These are phyloP conservation scores for Apiospora hydei DNA, from an alignment of 2,329 filamentous ascomycete genomes.

Conservation along the genomic window DNA sequence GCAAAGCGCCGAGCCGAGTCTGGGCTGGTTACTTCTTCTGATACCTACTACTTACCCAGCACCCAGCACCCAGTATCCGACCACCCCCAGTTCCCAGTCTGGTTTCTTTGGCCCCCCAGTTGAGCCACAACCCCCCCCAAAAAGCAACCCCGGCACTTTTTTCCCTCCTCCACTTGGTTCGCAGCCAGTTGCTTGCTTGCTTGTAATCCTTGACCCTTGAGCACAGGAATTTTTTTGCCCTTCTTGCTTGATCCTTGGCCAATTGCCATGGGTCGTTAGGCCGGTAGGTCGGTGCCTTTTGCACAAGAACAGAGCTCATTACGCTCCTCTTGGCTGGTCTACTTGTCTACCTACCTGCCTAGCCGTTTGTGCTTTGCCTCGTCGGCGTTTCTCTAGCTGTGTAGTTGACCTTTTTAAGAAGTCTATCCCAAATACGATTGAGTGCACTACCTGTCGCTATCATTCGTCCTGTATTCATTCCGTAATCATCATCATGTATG, in stretches of 20 bases:
- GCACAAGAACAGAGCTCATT: background rate
- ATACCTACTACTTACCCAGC: background rate
- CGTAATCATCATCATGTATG: too few species aligned
- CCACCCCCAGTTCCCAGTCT: background rate
- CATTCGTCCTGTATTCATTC: background rate
- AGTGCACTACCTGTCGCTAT: background rate
- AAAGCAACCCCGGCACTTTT: conserved; percentile 11
- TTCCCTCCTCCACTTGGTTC: conserved; percentile 13
- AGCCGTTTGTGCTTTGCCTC: background rate
- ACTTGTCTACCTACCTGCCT: too few species aligned
- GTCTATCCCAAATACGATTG: background rate
- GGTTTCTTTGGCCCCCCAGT: conserved; percentile 12
- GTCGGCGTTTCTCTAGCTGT: background rate
- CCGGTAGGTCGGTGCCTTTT: conserved; percentile 5
- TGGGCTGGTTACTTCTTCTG: background rate
- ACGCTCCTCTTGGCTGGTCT: background rate
- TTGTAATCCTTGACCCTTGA: conserved; percentile 18
- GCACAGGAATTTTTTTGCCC: conserved; percentile 13
- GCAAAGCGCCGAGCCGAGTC: conserved; percentile 5
- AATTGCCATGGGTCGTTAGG: background rate
- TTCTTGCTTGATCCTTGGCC: conserved; percentile 16
- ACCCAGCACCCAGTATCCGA: background rate
- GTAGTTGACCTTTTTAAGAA: background rate
- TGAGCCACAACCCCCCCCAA: conserved; percentile 10
- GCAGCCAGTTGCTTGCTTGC: conserved; percentile 16